Conservation (phyloP, 441 rosid genomes). For the Theobroma grandiflorum region DNA sequence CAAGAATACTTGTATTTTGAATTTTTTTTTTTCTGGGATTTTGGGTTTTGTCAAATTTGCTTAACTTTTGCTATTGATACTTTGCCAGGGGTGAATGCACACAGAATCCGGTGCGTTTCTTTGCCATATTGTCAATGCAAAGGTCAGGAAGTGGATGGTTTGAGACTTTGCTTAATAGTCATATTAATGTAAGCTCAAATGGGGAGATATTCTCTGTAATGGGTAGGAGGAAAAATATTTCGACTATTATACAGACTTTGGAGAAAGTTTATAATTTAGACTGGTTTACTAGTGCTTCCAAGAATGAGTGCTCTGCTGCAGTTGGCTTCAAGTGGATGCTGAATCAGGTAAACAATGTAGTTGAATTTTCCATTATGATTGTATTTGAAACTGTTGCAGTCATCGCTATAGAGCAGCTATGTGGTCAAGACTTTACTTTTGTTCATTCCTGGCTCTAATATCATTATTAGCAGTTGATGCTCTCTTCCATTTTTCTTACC, state of each 20-base stretch:
- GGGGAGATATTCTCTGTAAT: constrained; percentile 85
- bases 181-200: constrained; percentile 84
- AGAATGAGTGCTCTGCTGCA: constrained; percentile 95
- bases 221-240: constrained; percentile 69
- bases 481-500: background rate
- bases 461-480: background rate
- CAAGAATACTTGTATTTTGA: background rate
- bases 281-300: constrained; percentile 88
- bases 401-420: background rate
- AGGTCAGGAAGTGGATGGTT: constrained; percentile 99
- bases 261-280: constrained; percentile 91
- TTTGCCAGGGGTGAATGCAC: constrained; percentile 73
- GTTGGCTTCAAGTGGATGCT: constrained; percentile 99
- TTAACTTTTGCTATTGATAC: constrained; percentile 11
- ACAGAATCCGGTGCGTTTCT: constrained; percentile 77
- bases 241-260: constrained; percentile 66
- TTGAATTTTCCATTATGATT: constrained; percentile 1
- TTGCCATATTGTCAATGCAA: constrained; percentile 94
- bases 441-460: background rate
- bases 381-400: background rate
- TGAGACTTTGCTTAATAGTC: constrained; percentile 92
- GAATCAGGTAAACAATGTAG: constrained; percentile 69
- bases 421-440: background rate
- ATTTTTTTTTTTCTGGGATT: constrained; percentile 12
- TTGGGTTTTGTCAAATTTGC: background rate